Evolutionary conservation across 2,329 filamentous ascomycete species (phyloP), one percentile per base, ranked within the genome.

Genomic region (Talaromyces sp.): DNA sequence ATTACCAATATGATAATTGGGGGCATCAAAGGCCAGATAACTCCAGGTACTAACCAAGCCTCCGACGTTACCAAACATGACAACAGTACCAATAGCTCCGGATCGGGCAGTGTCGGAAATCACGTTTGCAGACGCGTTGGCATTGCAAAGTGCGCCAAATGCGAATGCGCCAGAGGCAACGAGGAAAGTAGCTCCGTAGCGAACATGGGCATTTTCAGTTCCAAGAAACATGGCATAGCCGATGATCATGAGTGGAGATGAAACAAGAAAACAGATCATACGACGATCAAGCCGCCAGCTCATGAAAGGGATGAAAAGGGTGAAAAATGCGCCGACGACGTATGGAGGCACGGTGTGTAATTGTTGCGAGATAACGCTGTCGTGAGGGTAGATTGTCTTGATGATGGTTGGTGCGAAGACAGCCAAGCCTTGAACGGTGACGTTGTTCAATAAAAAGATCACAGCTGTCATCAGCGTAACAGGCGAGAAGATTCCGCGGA

Each of bases 101-200:
- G 86, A 86, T 15, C 89, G 83, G 0, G 89, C 87, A 0, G 89
- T 90, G 69, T 92, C 90, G 3, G 86, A 87, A 8, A 91, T 84
- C 0, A 92, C 88, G 69, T 91, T 91, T 7, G 88, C 89, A 0
- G 88, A 86, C 0, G 85, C 86, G 63, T 91, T 84, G 0, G 89
- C 89, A 68, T 89, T 90, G 69, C 84, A 85, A 13, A 92, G 82
- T 0, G 89, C 83, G 0, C 88, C 89, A 54, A 87, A 84, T 3
- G 87, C 88, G 78, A 96, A 97, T 0, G 86, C 85, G 56, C 92
- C 92, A 80, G 88, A 88, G 1, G 91, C 89, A 61, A 95, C 86
- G 27, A 97, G 81, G 81, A 95, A 96, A 0, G 97, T 84, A 0
- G 90, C 91, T 0, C 82, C 90, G 72, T 97, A 97, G 74, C 95